Conservation (phyloP, 345 rosid genomes). For the Pistacia vera region DNA sequence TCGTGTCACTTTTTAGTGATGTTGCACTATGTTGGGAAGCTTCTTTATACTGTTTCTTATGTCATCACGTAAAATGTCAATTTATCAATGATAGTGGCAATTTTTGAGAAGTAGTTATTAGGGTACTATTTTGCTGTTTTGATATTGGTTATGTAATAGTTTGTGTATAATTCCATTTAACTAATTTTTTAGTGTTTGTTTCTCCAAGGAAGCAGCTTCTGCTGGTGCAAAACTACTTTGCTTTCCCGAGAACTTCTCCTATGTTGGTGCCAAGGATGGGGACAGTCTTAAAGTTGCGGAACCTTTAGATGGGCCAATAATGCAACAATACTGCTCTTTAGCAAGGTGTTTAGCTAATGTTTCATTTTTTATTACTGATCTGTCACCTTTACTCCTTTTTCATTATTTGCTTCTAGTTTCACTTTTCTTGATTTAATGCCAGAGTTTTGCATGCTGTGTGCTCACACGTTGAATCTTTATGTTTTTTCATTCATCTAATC, state of each 20-base stretch:
- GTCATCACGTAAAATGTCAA: not conserved
- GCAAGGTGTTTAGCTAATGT: slow-evolving; percentile 58
- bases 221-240: slow-evolving; percentile 89
- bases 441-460: not conserved
- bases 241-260: slow-evolving; percentile 87
- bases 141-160: not conserved
- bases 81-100: not conserved
- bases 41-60: not conserved
- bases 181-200: slow-evolving; percentile 5
- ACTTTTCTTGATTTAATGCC: not conserved
- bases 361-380: not conserved
- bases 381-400: not conserved
- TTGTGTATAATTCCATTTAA: not conserved
- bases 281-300: slow-evolving; percentile 76
- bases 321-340: slow-evolving; percentile 78
- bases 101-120: not conserved
- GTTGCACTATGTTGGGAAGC: not conserved
- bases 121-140: not conserved
- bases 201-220: slow-evolving; percentile 73
- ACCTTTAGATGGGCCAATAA: slow-evolving; percentile 79
- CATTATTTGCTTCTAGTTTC: not conserved
- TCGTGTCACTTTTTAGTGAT: not conserved
- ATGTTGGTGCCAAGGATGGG: slow-evolving; percentile 60
- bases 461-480: not conserved
- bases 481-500: not conserved